Percentiles rank a stretch among this genome's conserved stretches.
Evolutionary conservation across 2,329 filamentous ascomycete genomes (phyloP).

Genomic region (Talaromyces marneffei): DNA sequence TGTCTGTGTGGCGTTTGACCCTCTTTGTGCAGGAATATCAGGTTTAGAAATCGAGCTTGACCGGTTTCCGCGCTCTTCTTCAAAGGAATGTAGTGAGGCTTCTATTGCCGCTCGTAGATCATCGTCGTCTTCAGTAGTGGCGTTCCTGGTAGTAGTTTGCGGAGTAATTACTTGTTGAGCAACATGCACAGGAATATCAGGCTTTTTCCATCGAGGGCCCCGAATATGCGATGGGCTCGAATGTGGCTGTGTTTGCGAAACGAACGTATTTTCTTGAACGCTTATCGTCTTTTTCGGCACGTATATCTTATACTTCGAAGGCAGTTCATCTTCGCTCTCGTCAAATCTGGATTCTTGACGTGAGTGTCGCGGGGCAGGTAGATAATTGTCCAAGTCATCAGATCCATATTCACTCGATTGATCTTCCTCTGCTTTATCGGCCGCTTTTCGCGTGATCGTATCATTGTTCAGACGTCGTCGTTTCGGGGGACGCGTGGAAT

Average conservation of each 20-base stretch:
- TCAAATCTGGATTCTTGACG: slow-evolving; percentile 16
- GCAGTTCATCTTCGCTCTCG: slow-evolving; percentile 17
- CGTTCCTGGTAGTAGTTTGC: background rate
- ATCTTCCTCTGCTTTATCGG: background rate
- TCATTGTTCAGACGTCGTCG: slow-evolving; percentile 24
- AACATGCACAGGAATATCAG: slow-evolving; percentile 22
- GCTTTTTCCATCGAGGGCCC: slow-evolving; percentile 48
- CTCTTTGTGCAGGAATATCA: background rate
- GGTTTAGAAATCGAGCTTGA: background rate
- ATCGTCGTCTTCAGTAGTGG: slow-evolving; percentile 10
- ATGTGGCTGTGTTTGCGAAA: slow-evolving; percentile 44
- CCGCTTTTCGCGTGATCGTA: background rate
- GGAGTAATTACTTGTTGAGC: slow-evolving; percentile 4
- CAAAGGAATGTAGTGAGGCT: slow-evolving; percentile 35
- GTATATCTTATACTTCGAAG: slow-evolving; percentile 37
- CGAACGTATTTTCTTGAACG: slow-evolving; percentile 41
- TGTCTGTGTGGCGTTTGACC: background rate
- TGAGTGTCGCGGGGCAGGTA: slow-evolving; percentile 15
- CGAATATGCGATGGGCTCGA: slow-evolving; percentile 49
- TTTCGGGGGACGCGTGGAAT: slow-evolving; percentile 28
- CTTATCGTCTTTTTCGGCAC: slow-evolving; percentile 34
- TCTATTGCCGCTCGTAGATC: slow-evolving; percentile 32
- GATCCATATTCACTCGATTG: slow-evolving; percentile 1
- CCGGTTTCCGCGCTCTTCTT: slow-evolving; percentile 23
- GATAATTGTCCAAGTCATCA: slow-evolving; percentile 18